Evolutionary conservation across 2,329 filamentous ascomycete species (phyloP).

Genomic region (Xylariaceae sp.): DNA sequence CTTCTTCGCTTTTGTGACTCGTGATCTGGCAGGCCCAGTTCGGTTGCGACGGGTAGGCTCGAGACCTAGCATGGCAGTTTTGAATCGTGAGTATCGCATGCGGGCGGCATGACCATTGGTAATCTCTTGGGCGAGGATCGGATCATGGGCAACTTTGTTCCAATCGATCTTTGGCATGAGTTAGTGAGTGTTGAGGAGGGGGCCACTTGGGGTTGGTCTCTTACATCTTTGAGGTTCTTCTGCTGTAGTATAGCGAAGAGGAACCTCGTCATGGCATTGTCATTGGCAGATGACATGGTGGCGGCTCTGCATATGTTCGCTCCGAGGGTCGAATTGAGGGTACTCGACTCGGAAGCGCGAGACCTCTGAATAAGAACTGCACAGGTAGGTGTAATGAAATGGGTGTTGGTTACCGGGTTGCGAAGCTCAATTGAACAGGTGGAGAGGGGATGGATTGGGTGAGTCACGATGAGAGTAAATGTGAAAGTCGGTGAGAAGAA

Average conservation of each 20-base stretch:
- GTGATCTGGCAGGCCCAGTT: conserved; percentile 36
- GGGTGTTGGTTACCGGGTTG: conserved; percentile 18
- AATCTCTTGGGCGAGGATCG: conserved; percentile 50
- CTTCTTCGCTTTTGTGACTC: conserved; percentile 45
- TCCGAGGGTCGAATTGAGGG: too few species aligned
- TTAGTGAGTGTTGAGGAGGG: not conserved
- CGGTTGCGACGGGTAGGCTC: conserved; percentile 47
- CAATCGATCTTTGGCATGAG: conserved; percentile 50
- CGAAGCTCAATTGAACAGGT: conserved; percentile 28
- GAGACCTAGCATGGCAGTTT: conserved; percentile 42
- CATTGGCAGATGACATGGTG: conserved; percentile 52
- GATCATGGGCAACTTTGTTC: conserved; percentile 53
- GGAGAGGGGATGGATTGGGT: conserved; percentile 32
- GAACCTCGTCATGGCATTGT: conserved; percentile 55
- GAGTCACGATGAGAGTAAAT: conserved; percentile 33
- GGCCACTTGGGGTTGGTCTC: conserved; percentile 31
- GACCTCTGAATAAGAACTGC: conserved; percentile 27
- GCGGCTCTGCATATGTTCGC: conserved; percentile 12
- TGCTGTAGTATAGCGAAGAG: conserved; percentile 58
- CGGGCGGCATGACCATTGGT: conserved; percentile 58
- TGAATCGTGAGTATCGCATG: conserved; percentile 56
- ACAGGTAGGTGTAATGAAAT: conserved; percentile 22
- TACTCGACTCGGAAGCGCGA: conserved; percentile 19
- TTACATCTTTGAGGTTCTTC: conserved; percentile 58
- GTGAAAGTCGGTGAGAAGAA: conserved; percentile 42